Base-by-base conservation (phyloP, 2,329 filamentous ascomycete species). In the Leptographium flavum region DNA sequence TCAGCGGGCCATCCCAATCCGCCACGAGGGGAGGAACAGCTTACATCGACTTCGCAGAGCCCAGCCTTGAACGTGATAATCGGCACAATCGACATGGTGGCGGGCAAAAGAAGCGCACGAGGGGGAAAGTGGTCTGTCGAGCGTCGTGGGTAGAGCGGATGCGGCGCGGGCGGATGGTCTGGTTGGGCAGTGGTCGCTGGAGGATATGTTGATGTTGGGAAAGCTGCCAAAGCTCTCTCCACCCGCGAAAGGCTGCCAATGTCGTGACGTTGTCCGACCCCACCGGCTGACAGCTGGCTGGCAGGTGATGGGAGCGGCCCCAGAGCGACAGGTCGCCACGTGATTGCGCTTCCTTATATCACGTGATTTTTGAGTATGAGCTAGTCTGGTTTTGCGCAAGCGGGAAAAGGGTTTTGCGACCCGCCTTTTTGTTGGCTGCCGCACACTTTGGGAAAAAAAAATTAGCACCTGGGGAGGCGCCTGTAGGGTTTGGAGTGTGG, bases 31-130 rank as follows among this genome's bases (percentile, higher is more conserved):
- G 37, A 40, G 39, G 52, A 54, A 10, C 13, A 39, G 71, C 82
- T 59, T 68, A 94, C 87, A 61, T 88, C 81, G 49, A 90, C 62
- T 44, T 92, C 80, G 67, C 90, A 96, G 62, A 76, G 77, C 63
- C 90, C 90, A 52, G 90, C 90, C 73, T 94, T 95, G 75, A 96
- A 96, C 15, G 87, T 94, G 61, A 96, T 88, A 59, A 94, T 75
- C 28, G 90, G 87, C 54, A 73, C 63, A 64, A 86, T 79, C 51
- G 88, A 86, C 87, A 94, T 95, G 52, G 21, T 49, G 49, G 30
- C n/a, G n/a, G n/a, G n/a, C n/a, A n/a, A n/a, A n/a, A n/a, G n/a
- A n/a, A n/a, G n/a, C n/a, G n/a, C n/a, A n/a, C n/a, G n/a, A n/a
- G n/a, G n/a, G n/a, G n/a, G n/a, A n/a, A n/a, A n/a, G n/a, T n/a